Conservation (phyloP, 805 yeast species). For the Zygosaccharomyces gambellarensis region DNA sequence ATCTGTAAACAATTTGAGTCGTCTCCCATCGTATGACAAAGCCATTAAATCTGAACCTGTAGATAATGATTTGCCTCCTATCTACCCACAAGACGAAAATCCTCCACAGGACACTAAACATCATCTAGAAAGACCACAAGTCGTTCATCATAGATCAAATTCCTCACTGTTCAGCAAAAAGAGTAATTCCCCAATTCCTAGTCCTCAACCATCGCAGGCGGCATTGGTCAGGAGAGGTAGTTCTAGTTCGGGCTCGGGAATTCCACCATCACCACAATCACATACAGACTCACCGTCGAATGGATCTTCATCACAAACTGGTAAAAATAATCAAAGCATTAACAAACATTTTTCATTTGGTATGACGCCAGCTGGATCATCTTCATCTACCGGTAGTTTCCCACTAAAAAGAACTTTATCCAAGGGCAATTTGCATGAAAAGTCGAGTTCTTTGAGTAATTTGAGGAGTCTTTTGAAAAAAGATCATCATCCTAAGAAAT, state of each 20-base stretch:
- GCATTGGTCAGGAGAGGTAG: constrained; percentile 25
- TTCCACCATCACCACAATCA: constrained; percentile 14
- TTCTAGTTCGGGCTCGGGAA: constrained; percentile 24
- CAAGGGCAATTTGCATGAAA: constrained; percentile 9
- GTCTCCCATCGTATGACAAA: constrained; percentile 80
- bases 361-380: constrained; percentile 27
- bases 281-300: constrained; percentile 14
- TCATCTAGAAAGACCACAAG: constrained; percentile 27
- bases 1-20: constrained; percentile 45
- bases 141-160: constrained; percentile 26
- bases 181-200: constrained; percentile 9
- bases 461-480: constrained; percentile 17
- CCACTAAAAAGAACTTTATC: constrained; percentile 11
- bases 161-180: constrained; percentile 18
- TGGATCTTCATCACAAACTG: constrained; percentile 3
- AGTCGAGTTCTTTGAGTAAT: constrained; percentile 16
- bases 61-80: constrained; percentile 62
- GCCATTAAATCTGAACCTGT: constrained; percentile 59
- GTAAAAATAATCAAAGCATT: constrained; percentile 18
- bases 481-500: constrained; percentile 11
- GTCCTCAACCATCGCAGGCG: constrained; percentile 14
- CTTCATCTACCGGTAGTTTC: constrained; percentile 8
- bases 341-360: constrained; percentile 27
- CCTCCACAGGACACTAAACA: background rate
- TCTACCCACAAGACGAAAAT: constrained; percentile 38